Evolutionary conservation across 768 basidiomycete species (phyloP), one percentile per base, ranked within the genome.

Genomic region (Termitomyces sp.): DNA sequence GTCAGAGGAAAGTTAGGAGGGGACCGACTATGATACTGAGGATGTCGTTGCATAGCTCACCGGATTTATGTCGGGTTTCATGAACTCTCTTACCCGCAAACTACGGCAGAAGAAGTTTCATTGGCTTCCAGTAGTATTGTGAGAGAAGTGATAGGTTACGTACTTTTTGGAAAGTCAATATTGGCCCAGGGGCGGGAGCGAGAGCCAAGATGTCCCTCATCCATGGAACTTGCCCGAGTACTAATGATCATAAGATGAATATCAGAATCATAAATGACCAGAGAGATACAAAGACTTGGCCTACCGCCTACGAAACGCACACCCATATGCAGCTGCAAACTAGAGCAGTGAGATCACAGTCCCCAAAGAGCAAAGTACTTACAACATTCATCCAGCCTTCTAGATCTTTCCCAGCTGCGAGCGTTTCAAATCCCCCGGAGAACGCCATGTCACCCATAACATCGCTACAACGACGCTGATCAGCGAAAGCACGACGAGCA

Each of bases 401-500:
- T 4, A 27, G 52, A 31, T 68, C 67, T 48, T 61, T 54, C 5
- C 60, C 67, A 12, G 59, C 65, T 24, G 34, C 43, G 48, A 68
- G 61, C 14, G 63, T 66, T 48, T 68, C 67, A 18, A 67, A 66
- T 13, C 67, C 67, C 18, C 67, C 67, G 24, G 65, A 65, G 51
- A 68, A 68, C 6, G 60, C 51, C 63, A 67, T 68, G 39, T 68
- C 67, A 22, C 67, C 67, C 62, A 67, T 68, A 2, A 60, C 54
- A 47, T 67, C 67, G 51, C 67, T 68, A 18, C 4, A 39, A n/a
- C 10, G 16, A 44, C 5, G 16, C 4, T 36, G 29, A 46, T 36
- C 18, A 49, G 3, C 20, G 14, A 36, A 60, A 20, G 5, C 22
- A 16, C 32, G 9, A 6, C 4, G 7, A 34, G 6, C 2, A 39